Evolutionary conservation across 1,284 basidiomycete genomes (phyloP).

Genomic region (Takashimella koratensis): DNA sequence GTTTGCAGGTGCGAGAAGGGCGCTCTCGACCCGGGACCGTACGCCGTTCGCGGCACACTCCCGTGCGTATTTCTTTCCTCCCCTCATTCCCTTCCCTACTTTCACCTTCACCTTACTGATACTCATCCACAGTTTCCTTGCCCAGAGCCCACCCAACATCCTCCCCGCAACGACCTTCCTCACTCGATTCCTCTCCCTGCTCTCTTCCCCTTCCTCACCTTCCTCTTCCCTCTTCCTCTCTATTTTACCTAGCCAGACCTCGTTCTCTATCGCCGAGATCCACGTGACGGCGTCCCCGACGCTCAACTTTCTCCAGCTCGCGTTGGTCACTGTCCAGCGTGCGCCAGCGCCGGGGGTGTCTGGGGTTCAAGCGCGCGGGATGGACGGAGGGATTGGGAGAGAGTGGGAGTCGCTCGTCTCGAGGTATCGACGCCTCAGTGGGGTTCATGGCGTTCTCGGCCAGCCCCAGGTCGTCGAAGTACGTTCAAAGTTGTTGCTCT

Average conservation of each 20-base stretch:
- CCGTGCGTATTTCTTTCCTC: slow-evolving; percentile 58
- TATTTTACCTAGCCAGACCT: slow-evolving; percentile 39
- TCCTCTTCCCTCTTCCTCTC: slow-evolving; percentile 51
- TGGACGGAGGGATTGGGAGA: slow-evolving; percentile 51
- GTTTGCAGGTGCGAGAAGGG: slow-evolving; percentile 38
- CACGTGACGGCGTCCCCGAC: slow-evolving; percentile 65
- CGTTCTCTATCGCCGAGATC: slow-evolving; percentile 58
- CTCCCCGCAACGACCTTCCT: slow-evolving; percentile 81
- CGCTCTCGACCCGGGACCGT: slow-evolving; percentile 56
- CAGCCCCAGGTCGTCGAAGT: slow-evolving; percentile 71
- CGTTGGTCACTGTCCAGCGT: slow-evolving; percentile 75
- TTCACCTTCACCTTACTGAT: not conserved
- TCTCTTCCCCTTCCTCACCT: slow-evolving; percentile 52
- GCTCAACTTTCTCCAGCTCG: slow-evolving; percentile 83
- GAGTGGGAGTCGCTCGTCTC: slow-evolving; percentile 78
- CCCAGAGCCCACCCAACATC: slow-evolving; percentile 78
- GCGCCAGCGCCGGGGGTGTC: slow-evolving; percentile 57
- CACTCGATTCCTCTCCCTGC: slow-evolving; percentile 64
- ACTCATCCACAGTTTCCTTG: slow-evolving; percentile 62
- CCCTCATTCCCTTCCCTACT: not conserved
- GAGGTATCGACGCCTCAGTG: slow-evolving; percentile 58
- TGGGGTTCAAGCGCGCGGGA: slow-evolving; percentile 57
- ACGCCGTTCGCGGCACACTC: slow-evolving; percentile 74
- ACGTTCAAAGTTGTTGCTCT: slow-evolving; percentile 44
- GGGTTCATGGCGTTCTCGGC: slow-evolving; percentile 60